A percentile compares a stretch with the other conserved stretches of the same genome.
Conservation (phyloP, 441 rosid genomes). For the Geranium incanum region DNA sequence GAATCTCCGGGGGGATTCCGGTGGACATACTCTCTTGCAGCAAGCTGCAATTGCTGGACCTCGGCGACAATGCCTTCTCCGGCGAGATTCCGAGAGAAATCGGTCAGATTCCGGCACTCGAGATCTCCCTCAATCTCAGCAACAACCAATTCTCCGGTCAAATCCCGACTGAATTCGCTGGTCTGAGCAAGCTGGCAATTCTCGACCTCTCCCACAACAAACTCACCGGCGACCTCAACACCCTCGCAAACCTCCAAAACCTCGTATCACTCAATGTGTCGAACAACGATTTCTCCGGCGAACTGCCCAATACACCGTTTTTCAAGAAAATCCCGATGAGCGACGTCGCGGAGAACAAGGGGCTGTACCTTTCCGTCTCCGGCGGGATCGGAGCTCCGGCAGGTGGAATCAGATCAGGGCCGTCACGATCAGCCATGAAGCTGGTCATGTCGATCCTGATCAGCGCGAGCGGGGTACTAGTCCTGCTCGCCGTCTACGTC, state of each 20-base stretch:
- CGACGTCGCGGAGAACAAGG: slow-evolving; percentile 60
- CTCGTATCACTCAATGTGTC: slow-evolving; percentile 84
- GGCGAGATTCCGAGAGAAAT: slow-evolving; percentile 68
- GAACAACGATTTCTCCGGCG: slow-evolving; percentile 74
- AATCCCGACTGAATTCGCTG: slow-evolving; percentile 64
- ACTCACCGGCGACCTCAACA: slow-evolving; percentile 50
- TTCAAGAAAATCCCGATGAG: slow-evolving; percentile 64
- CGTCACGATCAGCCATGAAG: slow-evolving; percentile 44
- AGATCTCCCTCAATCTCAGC: slow-evolving; percentile 84
- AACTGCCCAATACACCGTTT: slow-evolving; percentile 66
- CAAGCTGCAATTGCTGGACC: slow-evolving; percentile 63
- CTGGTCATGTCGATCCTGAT: slow-evolving; percentile 63
- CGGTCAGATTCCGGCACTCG: slow-evolving; percentile 62
- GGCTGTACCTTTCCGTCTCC: slow-evolving; percentile 47
- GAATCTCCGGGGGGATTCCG: slow-evolving; percentile 61
- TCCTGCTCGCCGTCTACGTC: slow-evolving; percentile 55
- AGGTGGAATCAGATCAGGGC: slow-evolving; percentile 27
- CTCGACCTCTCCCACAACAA: slow-evolving; percentile 82
- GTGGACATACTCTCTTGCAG: slow-evolving; percentile 60
- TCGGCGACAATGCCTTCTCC: slow-evolving; percentile 60
- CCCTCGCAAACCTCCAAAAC: slow-evolving; percentile 57
- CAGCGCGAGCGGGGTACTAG: slow-evolving; percentile 50
- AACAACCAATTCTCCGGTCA: slow-evolving; percentile 53
- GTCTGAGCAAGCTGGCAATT: slow-evolving; percentile 59
- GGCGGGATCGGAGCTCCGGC: slow-evolving; percentile 36